Percentiles rank a stretch among this genome's conserved stretches.
phyloP scores from a whole-genome alignment of 177 flowering plant species.

The Vitis hybrid region DNA sequence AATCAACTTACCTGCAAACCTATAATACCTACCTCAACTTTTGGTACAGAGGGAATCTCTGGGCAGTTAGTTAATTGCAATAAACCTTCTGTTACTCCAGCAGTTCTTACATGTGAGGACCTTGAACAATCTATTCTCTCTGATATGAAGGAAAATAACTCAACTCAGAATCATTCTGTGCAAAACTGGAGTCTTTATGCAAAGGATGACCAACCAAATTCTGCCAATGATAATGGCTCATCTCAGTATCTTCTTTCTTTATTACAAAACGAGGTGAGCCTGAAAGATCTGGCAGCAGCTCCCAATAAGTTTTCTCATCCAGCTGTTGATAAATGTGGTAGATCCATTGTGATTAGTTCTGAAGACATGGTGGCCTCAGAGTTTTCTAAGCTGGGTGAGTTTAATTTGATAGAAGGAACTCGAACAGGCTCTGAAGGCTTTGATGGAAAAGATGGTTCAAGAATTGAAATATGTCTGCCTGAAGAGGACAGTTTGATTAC shows the following conservation, averaged over 20 bases:
- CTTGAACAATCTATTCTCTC: constrained; percentile 58
- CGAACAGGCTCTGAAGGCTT: constrained; percentile 3
- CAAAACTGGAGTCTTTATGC: constrained; percentile 18
- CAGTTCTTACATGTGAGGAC: constrained; percentile 61
- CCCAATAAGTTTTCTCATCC: constrained; percentile 4
- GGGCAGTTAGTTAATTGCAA: constrained; percentile 20
- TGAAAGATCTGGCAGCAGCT: constrained; percentile 12
- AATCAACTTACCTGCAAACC: constrained; percentile 15
- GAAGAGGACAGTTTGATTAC: constrained; percentile 30
- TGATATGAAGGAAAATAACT: constrained; percentile 26
- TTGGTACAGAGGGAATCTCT: constrained; percentile 19
- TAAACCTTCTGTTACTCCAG: constrained; percentile 16
- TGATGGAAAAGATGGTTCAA: constrained; percentile 7
- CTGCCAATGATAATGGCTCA: constrained; percentile 34
- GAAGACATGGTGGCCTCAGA: constrained; percentile 6
- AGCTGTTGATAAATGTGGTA: neutral
- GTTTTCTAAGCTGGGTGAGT: neutral
- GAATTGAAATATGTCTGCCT: constrained; percentile 21
- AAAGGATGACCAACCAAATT: constrained; percentile 21
- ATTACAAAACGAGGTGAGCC: constrained; percentile 37
- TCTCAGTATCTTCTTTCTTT: constrained; percentile 58
- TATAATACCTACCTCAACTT: constrained; percentile 16
- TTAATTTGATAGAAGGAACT: neutral
- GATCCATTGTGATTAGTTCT: neutral
- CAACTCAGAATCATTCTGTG: constrained; percentile 18